A percentile compares a stretch with the other conserved stretches of the same genome.
Conservation (phyloP, 1,139 yeast genomes). For the Magnusiomyces tetraspermus region DNA sequence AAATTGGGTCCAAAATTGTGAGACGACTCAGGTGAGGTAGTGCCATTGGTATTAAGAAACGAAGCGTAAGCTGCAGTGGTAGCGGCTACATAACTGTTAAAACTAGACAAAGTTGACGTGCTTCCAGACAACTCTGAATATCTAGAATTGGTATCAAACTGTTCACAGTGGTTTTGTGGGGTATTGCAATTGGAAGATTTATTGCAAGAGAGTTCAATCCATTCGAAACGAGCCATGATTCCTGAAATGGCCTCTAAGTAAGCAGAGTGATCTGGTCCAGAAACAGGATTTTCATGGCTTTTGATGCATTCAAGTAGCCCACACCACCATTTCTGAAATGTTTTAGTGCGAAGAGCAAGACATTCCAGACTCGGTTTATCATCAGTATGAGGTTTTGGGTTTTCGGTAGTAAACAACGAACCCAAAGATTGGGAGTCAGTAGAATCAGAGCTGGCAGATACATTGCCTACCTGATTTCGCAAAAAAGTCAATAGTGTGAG, state of each 20-base stretch:
- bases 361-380: constrained; percentile 27
- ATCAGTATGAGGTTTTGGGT: constrained; percentile 25
- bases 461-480: constrained; percentile 30
- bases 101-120: constrained; percentile 2
- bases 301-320: constrained; percentile 41
- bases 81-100: not conserved
- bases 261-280: constrained; percentile 53
- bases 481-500: constrained; percentile 59
- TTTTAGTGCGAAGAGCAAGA: constrained; percentile 23
- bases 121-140: not conserved
- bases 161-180: not conserved
- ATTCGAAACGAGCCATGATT: constrained; percentile 53
- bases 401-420: constrained; percentile 17
- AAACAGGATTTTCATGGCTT: constrained; percentile 29
- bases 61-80: not conserved
- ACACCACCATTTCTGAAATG: constrained; percentile 60
- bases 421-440: constrained; percentile 15
- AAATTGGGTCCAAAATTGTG: constrained; percentile 15
- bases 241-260: constrained; percentile 67
- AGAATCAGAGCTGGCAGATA: constrained; percentile 22
- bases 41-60: not conserved
- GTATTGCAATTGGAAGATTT: not conserved
- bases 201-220: constrained; percentile 33
- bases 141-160: not conserved
- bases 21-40: constrained; percentile 20